Evolutionary conservation across 768 basidiomycete species (phyloP), one percentile per base, ranked within the genome.

Genomic region (Boletus subparvulus): DNA sequence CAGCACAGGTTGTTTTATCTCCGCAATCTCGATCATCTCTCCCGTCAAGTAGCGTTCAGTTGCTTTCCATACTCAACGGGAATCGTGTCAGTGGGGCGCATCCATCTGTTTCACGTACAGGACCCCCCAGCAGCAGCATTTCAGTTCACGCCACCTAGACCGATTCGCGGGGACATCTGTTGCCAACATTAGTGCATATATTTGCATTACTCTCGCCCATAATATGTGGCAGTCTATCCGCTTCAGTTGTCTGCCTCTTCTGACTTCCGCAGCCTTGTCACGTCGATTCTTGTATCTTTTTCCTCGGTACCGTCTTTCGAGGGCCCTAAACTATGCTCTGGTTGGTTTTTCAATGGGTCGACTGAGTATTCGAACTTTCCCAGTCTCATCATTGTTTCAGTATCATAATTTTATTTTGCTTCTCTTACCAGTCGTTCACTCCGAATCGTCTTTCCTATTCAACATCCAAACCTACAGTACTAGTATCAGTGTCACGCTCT

Each of bases 21-120:
- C 56, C 58, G 7, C 61, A 43, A 26, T 60, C 57, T 52, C 65
- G 63, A 44, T 47, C 61, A 19, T 36, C 68, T 24, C 57, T 59
- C 12, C 56, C 62, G 6, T 59, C 67, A 46, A 65, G 68, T 55
- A 68, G 65, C 43, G 61, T 56, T 14, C 70, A 74, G 58, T 39
- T 76, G 37, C 66, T 73, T 53, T 76, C 73, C 28, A 73, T 75
- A 52, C 66, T 75, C 26, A 74, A 74, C 41, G 66, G 66, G 47
- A 67, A 64, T 48, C 64, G 59, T 32, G 56, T 44, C 50, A 62
- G 47, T 32, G 55, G 54, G 28, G 5, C 50, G 13, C 52, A 56
- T 52, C 26, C 55, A 41, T 42, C 61, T 33, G 43, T 32, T 51
- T 50, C 61, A 32, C 60, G 52, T 36, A 39, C 55, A 9, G 51